phyloP scores from a whole-genome alignment of 129 eudicot species.

The Flaveria ramosissima region DNA sequence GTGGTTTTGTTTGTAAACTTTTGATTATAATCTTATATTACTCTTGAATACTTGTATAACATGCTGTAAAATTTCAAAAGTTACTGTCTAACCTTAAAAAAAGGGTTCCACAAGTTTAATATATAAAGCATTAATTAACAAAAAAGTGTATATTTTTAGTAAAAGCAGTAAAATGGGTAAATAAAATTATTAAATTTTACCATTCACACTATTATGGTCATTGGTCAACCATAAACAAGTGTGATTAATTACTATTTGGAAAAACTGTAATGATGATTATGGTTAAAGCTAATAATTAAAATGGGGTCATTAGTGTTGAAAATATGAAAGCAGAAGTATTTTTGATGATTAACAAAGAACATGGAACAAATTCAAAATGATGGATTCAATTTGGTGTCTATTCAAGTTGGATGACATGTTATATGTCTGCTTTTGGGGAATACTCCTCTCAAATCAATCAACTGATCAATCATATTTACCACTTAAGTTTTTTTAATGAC shows the following conservation, averaged over 20 bases:
- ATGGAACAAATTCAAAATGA: slow-evolving; percentile 35
- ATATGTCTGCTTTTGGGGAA: slow-evolving; percentile 34
- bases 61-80: background rate
- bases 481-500: background rate
- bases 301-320: slow-evolving; percentile 24
- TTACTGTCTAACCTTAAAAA: background rate
- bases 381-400: slow-evolving; percentile 30
- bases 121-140: background rate
- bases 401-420: slow-evolving; percentile 37
- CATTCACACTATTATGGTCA: slow-evolving; percentile 14
- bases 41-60: background rate
- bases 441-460: slow-evolving; percentile 18
- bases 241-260: slow-evolving; percentile 17
- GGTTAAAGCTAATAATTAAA: slow-evolving; percentile 20
- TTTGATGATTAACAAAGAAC: slow-evolving; percentile 25
- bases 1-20: too few species aligned
- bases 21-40: too few species aligned
- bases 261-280: slow-evolving; percentile 15
- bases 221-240: slow-evolving; percentile 9
- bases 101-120: background rate
- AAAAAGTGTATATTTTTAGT: background rate
- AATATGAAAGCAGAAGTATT: slow-evolving; percentile 26
- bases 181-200: background rate
- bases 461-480: slow-evolving; percentile 2
- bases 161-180: background rate